A percentile compares a stretch with the other conserved stretches of the same genome.
phyloP scores from a whole-genome alignment of 73 alveolate genomes.

The Halteria grandinella region DNA sequence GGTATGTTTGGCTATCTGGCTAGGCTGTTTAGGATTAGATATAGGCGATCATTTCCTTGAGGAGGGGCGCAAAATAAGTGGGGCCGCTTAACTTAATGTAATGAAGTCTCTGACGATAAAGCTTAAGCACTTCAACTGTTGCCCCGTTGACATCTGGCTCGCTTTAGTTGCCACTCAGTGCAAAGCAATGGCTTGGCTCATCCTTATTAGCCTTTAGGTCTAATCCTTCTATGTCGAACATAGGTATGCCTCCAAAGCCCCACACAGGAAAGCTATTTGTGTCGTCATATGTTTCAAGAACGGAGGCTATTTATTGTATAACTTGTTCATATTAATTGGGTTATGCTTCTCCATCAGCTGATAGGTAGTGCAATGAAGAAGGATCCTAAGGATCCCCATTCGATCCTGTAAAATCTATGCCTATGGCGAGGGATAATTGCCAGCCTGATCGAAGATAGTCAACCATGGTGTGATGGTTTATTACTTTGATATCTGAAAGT shows the following conservation, averaged over 20 bases:
- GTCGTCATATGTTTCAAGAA: conserved; percentile 81
- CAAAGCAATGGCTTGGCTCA: conserved; percentile 86
- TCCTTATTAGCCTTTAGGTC: conserved; percentile 32
- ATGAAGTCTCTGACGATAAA: conserved; percentile 64
- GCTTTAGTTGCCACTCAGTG: conserved; percentile 69
- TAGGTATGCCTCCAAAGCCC: conserved; percentile 96
- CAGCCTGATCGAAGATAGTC: conserved; percentile 86
- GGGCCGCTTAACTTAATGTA: conserved; percentile 82
- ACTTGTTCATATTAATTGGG: conserved; percentile 89
- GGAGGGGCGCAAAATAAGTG: conserved; percentile 76
- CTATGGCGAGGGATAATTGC: conserved; percentile 83
- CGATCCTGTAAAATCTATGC: conserved; percentile 93
- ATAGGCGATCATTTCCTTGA: conserved; percentile 59
- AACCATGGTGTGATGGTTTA: too few relatives aligned
- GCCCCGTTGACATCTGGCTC: conserved; percentile 78
- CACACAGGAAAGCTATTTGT: conserved; percentile 86
- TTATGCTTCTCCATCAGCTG: conserved; percentile 15
- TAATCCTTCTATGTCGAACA: too few relatives aligned
- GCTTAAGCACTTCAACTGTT: conserved; percentile 65
- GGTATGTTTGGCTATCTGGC: conserved; percentile 53
- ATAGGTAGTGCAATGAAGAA: conserved; percentile 65
- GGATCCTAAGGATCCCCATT: conserved; percentile 81
- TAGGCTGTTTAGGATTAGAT: conserved; percentile 36
- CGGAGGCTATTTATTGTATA: conserved; percentile 72
- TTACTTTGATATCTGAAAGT: too few relatives aligned